Evolutionary conservation across 805 yeast genomes (phyloP), one percentile per base, ranked within the genome.

Genomic region (Tetrapisispora pingtungensis): DNA sequence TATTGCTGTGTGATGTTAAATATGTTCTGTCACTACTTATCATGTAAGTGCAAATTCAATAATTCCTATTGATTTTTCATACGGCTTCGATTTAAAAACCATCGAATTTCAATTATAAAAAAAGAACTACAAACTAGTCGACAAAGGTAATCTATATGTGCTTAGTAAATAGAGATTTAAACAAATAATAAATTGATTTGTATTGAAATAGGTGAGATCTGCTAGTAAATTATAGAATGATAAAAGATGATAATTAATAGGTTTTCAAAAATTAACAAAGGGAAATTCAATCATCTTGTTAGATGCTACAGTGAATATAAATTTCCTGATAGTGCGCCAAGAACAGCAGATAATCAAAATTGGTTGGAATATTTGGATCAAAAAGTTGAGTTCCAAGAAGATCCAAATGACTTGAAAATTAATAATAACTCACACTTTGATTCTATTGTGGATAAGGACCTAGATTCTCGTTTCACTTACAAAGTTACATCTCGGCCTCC

Each of bases 251-350:
- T 36, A 14, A n/a, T 36, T 15, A 22, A 15, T 4, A 7, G 33
- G 13, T 14, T 13, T 39, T 7, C 14, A 3, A 19, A n/a, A 17
- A 20, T 39, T 13, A 20, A 31, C 2, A 19, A 17, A 3, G 5
- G 13, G 5, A 22, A 20, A 7, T 17, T 19, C 4, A 31, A 26
- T 1, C 3, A 7, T 10, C 7, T 3, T 3, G 12, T 17, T 17
- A 31, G 34, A 32, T 22, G 8, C 15, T 13, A 32, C 26, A 38
- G 48, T 26, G 37, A 51, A 10, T 30, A 36, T 2, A 41, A 41
- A 10, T 51, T 59, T 7, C 68, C 67, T 1, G 68, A 65, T 46
- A 68, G 65, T 50, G 66, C 72, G 1, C 74, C 75, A 2, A 65
- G 65, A 19, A 66, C 65, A 14, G 47, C 61, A 3, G 73, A 68